Base-by-base conservation (phyloP, 805 yeast species). In the Millerozyma acaciae region DNA sequence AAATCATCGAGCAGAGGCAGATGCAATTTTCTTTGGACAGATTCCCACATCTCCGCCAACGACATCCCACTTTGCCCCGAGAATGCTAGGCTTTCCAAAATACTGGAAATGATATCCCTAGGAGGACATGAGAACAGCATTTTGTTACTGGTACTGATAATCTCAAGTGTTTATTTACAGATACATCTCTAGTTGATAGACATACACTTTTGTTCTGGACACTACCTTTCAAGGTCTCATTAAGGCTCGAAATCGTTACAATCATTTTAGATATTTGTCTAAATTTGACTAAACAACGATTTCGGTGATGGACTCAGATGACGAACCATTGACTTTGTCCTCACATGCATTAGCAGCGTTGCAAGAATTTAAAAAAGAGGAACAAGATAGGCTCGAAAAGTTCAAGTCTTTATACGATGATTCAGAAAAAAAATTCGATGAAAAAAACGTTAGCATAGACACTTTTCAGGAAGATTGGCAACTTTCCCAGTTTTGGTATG, bases 401-500 rank as follows among this genome's bases (percentile, higher is more conserved):
- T 83, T 85, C 51, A 71, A 70, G 29, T 57, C 68, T 33, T 52
- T 86, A 32, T 68, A 66, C 42, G 52, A 66, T 34, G 60, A 65
- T 33, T 84, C 89, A 7, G 87, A 84, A 44, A 70, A 73, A 20
- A 61, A 62, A 5, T 75, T 65, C 43, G 71, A 67, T n/a, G 53
- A 47, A 19, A 45, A 40, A 32, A 47, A 53, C 50, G 38, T 73
- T 34, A 74, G 78, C 14, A 89, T 89, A 57, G 85, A 80, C 33
- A 68, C 76, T 23, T 88, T 88, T 56, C 70, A 83, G 51, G 96
- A 88, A 57, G 95, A 88, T 58, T 88, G 97, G 97, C 93, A 86
- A 51, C 67, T 89, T 23, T 86, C 95, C 1, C 97, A 88, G 57
- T 88, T 88, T 60, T 88, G 97, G 88, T 88, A 86, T 51, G 63